Evolutionary conservation across 139 green algal species (phyloP), one percentile per base, ranked within the genome.

Genomic region (Trebouxia sp.): DNA sequence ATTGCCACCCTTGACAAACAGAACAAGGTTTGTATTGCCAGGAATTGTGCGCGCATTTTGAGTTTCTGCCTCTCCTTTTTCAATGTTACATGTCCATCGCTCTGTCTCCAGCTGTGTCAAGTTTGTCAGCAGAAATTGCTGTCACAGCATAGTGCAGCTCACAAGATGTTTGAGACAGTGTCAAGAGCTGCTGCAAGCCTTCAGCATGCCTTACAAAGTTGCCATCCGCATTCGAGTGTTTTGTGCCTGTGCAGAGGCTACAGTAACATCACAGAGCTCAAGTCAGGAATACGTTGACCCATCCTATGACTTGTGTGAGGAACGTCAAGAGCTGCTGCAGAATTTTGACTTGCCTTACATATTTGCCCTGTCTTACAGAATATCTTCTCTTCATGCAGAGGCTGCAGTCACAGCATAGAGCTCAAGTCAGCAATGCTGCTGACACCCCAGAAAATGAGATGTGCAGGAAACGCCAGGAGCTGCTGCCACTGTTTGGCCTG

Each of bases 1-100:
- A 76, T 87, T 28, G 78, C 70, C 26, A 62, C 30, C 50, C 80
- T 90, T 53, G 75, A 79, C 70, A 35, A 70, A 12, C 84, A 89
- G 75, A 79, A 84, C 38, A 48, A 75, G 79, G 78, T 83, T 65
- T 70, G 5, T 6, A 37, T 69, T 69, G 56, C n/a, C n/a, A n/a
- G n/a, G n/a, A n/a, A n/a, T n/a, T n/a, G n/a, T n/a, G n/a, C n/a
- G n/a, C n/a, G n/a, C n/a, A n/a, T n/a, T n/a, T n/a, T n/a, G n/a
- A n/a, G n/a, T n/a, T n/a, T n/a, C n/a, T n/a, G n/a, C n/a, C n/a
- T n/a, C n/a, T n/a, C n/a, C n/a, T n/a, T n/a, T n/a, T n/a, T n/a
- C n/a, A n/a, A n/a, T n/a, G n/a, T n/a, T n/a, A n/a, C n/a, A n/a
- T n/a, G n/a, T n/a, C n/a, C n/a, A n/a, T n/a, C n/a, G n/a, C n/a